Evolutionary conservation across 495 filamentous ascomycete species (phyloP).

Genomic region (Zalerion maritima): DNA sequence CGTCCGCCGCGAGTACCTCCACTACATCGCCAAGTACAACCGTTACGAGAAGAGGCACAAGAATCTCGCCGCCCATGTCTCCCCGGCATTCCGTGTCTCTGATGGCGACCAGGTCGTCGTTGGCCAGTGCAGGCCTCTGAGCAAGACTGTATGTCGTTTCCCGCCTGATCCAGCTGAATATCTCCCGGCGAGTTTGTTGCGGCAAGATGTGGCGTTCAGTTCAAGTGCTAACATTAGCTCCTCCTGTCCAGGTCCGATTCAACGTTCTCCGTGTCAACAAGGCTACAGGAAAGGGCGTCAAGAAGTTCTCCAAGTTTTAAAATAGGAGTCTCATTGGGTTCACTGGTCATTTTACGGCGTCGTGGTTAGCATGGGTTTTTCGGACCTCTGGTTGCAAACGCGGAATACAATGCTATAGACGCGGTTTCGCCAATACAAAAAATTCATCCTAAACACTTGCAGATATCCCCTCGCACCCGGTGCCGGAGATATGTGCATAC

Average conservation of each 20-base stretch:
- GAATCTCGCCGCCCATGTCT: constrained; percentile 97
- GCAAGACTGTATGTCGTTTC: constrained; percentile 77
- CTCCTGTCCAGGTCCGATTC: constrained; percentile 99
- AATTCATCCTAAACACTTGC: too few species aligned
- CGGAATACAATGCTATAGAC: too few species aligned
- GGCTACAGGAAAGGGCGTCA: constrained; percentile 90
- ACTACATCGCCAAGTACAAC: constrained; percentile 97
- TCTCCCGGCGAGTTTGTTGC: neutral
- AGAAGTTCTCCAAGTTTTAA: constrained; percentile 98
- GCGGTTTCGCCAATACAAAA: too few species aligned
- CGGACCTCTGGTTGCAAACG: too few species aligned
- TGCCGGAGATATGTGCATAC: too few species aligned
- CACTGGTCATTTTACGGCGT: constrained; percentile 36
- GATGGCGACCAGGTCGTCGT: constrained; percentile 98
- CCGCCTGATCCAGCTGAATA: neutral
- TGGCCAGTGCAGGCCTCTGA: constrained; percentile 94
- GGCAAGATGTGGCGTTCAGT: neutral
- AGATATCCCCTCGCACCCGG: too few species aligned
- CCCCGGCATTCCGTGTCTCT: constrained; percentile 98
- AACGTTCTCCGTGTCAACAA: constrained; percentile 96
- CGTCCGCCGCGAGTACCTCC: constrained; percentile 99
- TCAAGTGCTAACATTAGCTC: constrained; percentile 3
- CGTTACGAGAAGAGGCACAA: constrained; percentile 99
- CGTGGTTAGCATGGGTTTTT: too few species aligned
- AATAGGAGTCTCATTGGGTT: constrained; percentile 20